Evolutionary conservation across 805 yeast genomes (phyloP), one percentile per base, ranked within the genome.

Genomic region (Debaryomyces tyrocola): DNA sequence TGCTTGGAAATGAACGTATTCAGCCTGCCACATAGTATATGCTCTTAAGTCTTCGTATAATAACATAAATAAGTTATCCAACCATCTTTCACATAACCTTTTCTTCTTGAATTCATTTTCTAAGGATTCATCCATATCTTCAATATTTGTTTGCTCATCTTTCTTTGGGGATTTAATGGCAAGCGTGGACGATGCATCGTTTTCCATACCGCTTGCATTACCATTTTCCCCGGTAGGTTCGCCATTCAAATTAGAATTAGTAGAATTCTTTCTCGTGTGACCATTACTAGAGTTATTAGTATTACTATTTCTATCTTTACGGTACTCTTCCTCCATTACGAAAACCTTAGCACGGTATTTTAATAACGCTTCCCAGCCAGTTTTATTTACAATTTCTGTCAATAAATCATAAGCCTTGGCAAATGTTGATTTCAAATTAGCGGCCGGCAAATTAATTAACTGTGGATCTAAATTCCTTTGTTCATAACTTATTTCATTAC

Each of bases 11-110:
- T 92, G 96, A 51, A 90, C 80, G 54, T 79, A 78, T 63, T 94
- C 97, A 0, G 96, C 90, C 63, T 90, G 91, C 94, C 96, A 92
- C 77, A 89, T 79, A 1, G 97, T 90, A 63, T 87, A 92, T 0
- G 88, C 83, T 58, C 87, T 75, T 57, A 87, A 74, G 60, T 87
- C 96, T 56, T 84, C 89, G 57, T 83, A 84, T 33, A 84, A 63
- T 7, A 83, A 59, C 87, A 84, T 82, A 60, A 84, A 84, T 49
- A 84, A 63, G 58, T 83, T 83, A 63, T 84, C 90, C 49, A 84
- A 70, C 90, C 90, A 84, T 57, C 88, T 74, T 60, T 84, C 89
- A 68, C 90, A 84, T 36, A 84, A 70, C 58, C 88, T 66, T 57
- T 84, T 84, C 60, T 79, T 77, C 55, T 78, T 83, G 62, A 84